Percentiles rank a stretch among this genome's conserved stretches.
phyloP scores from a whole-genome alignment of 179 eudicot genomes.

The Gypsophila paniculata region DNA sequence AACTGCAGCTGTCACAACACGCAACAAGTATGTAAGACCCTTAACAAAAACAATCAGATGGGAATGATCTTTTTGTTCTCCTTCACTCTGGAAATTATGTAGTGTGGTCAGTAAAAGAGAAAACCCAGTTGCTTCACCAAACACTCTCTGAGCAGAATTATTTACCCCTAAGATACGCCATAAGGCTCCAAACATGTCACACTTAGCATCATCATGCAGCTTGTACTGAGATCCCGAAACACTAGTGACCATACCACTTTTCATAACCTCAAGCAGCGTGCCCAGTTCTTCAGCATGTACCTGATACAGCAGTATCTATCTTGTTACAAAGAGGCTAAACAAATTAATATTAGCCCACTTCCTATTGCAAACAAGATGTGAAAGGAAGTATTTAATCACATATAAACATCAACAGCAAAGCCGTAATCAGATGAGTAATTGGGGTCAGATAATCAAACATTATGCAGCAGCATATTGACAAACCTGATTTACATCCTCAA shows the following conservation, averaged over 20 bases:
- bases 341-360: slow-evolving; percentile 10
- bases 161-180: slow-evolving; percentile 93
- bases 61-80: slow-evolving; percentile 40
- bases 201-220: slow-evolving; percentile 74
- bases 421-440: not conserved
- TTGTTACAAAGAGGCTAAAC: slow-evolving; percentile 10
- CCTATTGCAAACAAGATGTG: not conserved
- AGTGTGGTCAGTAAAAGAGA: slow-evolving; percentile 84
- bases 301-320: slow-evolving; percentile 36
- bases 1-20: slow-evolving; percentile 79
- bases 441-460: not conserved
- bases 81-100: slow-evolving; percentile 68
- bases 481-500: slow-evolving; percentile 86
- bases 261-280: slow-evolving; percentile 71
- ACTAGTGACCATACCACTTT: slow-evolving; percentile 94
- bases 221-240: slow-evolving; percentile 75
- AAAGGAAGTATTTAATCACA: not conserved
- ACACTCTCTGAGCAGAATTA: slow-evolving; percentile 82
- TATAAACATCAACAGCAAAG: not conserved
- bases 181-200: slow-evolving; percentile 88
- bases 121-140: slow-evolving; percentile 99
- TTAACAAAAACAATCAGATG: slow-evolving; percentile 45
- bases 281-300: slow-evolving; percentile 94
- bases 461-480: slow-evolving; percentile 7
- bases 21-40: slow-evolving; percentile 78